Conservation (phyloP, 2,329 filamentous ascomycete genomes). For the Trichoderma sp. region DNA sequence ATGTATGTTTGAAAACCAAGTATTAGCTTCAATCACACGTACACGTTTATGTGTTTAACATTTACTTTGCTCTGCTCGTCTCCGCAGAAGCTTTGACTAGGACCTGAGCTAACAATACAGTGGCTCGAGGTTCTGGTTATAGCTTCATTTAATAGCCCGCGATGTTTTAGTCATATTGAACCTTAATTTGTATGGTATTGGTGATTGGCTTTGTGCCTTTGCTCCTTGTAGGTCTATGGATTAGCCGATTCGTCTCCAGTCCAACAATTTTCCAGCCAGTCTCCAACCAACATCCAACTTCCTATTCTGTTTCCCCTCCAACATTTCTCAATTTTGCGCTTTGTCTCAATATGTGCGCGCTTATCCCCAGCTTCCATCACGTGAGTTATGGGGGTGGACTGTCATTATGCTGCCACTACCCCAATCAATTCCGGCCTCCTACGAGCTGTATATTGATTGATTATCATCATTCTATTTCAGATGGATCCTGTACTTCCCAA, state of each 20-base stretch:
- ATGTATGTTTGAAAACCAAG: background rate
- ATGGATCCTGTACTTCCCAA: slow-evolving; percentile 1
- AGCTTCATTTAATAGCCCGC: background rate
- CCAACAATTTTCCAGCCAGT: background rate
- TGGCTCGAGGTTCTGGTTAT: background rate
- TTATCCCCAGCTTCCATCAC: background rate
- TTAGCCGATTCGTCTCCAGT: background rate
- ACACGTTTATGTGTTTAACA: background rate
- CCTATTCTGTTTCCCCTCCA: background rate
- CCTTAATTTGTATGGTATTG: background rate
- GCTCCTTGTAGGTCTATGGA: background rate
- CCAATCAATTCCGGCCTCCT: background rate
- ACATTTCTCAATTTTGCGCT: background rate
- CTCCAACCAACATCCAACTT: background rate
- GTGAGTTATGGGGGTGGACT: background rate
- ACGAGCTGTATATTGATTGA: background rate
- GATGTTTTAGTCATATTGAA: background rate
- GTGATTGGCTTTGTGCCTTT: background rate
- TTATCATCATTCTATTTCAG: background rate
- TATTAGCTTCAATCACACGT: background rate
- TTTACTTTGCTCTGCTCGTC: background rate
- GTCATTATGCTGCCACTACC: background rate
- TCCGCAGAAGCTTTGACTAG: background rate
- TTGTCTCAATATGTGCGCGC: background rate
- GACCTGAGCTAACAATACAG: background rate